Conservation (phyloP, 1,284 basidiomycete species). For the Boletus mariae region DNA sequence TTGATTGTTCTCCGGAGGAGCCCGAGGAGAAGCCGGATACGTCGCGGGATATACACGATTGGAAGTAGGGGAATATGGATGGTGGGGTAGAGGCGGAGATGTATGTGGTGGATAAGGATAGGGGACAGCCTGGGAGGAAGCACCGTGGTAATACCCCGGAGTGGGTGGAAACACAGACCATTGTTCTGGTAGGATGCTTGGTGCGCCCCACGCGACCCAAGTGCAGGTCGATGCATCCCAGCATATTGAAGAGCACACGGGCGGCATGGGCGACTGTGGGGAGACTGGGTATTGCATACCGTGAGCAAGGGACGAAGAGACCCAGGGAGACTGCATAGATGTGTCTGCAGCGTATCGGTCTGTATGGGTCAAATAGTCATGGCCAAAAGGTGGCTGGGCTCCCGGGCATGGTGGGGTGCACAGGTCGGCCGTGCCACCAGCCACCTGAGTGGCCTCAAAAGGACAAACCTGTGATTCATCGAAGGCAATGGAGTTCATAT, state of each 20-base stretch:
- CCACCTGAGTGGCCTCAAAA: conserved; percentile 19
- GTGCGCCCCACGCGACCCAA: conserved; percentile 32
- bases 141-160: conserved; percentile 28
- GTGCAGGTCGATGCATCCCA: conserved; percentile 31
- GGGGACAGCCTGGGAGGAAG: conserved; percentile 19
- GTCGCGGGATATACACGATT: conserved; percentile 22
- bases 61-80: conserved; percentile 19
- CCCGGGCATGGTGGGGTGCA: conserved; percentile 21
- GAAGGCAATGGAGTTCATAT: conserved; percentile 19
- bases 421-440: conserved; percentile 29
- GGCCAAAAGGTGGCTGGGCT: conserved; percentile 24
- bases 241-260: conserved; percentile 28
- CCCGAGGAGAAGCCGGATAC: conserved; percentile 30
- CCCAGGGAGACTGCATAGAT: conserved; percentile 28
- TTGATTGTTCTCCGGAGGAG: conserved; percentile 56
- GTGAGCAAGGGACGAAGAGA: conserved; percentile 28
- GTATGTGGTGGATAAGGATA: conserved; percentile 30
- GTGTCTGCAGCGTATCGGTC: conserved; percentile 24
- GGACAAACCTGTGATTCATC: conserved; percentile 27
- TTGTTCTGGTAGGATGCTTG: conserved; percentile 27
- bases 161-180: conserved; percentile 30
- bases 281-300: conserved; percentile 30
- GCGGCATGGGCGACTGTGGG: conserved; percentile 27
- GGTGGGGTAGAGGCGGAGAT: conserved; percentile 22
- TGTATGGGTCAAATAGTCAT: conserved; percentile 28